phyloP scores from a whole-genome alignment of 805 yeast species.

The Martiniozyma abietophila region DNA sequence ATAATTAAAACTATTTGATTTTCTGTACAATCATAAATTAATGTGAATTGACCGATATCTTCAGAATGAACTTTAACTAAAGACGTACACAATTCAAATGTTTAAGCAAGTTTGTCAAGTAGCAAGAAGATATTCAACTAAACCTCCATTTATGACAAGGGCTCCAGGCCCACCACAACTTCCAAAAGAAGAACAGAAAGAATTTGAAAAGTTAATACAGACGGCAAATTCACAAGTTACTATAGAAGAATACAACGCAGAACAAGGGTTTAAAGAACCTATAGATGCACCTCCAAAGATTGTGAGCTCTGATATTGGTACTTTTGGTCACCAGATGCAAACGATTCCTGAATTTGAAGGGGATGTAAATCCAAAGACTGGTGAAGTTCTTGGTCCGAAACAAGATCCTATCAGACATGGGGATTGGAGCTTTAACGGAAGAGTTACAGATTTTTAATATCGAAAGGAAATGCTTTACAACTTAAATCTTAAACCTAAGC shows the following conservation, averaged over 20 bases:
- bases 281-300: slow-evolving; percentile 24
- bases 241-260: slow-evolving; percentile 59
- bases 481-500: neutral
- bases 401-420: slow-evolving; percentile 84
- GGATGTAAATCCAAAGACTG: slow-evolving; percentile 84
- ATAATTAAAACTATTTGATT: too few species aligned
- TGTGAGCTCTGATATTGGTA: slow-evolving; percentile 39
- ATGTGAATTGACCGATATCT: too few species aligned
- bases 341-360: slow-evolving; percentile 95
- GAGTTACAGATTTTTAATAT: slow-evolving; percentile 82
- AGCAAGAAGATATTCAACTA: slow-evolving; percentile 8
- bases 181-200: slow-evolving; percentile 78
- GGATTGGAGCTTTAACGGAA: slow-evolving; percentile 92
- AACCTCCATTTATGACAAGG: slow-evolving; percentile 12
- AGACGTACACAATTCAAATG: slow-evolving; percentile 10
- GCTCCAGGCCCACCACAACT: slow-evolving; percentile 58
- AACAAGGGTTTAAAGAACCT: slow-evolving; percentile 23
- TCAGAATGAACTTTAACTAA: too few species aligned
- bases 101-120: neutral
- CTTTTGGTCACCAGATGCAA: slow-evolving; percentile 56
- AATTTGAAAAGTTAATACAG: slow-evolving; percentile 78
- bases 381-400: slow-evolving; percentile 95
- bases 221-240: slow-evolving; percentile 73
- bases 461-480: neutral
- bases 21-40: too few species aligned